Base-by-base conservation (phyloP, 1,284 basidiomycete species). In the Uromyces viciae-fabae region DNA sequence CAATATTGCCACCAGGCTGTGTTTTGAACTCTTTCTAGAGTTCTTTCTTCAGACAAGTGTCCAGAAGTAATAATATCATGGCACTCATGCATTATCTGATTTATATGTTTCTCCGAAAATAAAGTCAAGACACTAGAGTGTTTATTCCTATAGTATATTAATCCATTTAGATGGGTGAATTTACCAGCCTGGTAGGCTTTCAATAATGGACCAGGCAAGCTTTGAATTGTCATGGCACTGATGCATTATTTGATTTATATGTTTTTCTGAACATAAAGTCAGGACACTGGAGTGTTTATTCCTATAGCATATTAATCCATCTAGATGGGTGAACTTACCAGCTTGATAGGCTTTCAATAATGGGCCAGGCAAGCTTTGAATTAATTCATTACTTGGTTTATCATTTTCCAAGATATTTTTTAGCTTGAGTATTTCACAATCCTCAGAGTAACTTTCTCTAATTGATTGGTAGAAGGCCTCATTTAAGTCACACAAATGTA, bases 271-370 rank as follows among this genome's bases (percentile, higher is more conserved):
- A 9, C 14, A 17, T 36, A 71, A 28, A 5, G 36, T 31, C 5
- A 66, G 4, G 4, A 33, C 62, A 31, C 62, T 25, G 5, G 22
- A 33, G 36, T 71, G 31, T 42, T 43, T 42, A 28, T 33, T 8
- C 43, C 68, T 71, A 28, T 71, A 22, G 42, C 43, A 71, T 71
- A 71, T 15, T 19, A 71, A 25, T 11, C 68, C 68, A 71, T 43
- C 43, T 42, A 71, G 68, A 3, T 40, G 40, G 25, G 40, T 71
- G 36, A 71, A 71, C 5, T 40, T 33, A 3, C 68, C 68, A 9
- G 36, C 68, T 36, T 43, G 36, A 69, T 31, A 69, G 19, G 14
- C 19, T 69, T 31, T 33, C 36, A 31, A 31, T 33, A 19, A 69
- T 69, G 42, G 33, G 4, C 31, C 40, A 40, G 38, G 36, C 8